These are phyloP conservation scores for Hevea brasiliensis DNA, from an alignment of 345 rosid genomes.

Conservation along the genomic window DNA sequence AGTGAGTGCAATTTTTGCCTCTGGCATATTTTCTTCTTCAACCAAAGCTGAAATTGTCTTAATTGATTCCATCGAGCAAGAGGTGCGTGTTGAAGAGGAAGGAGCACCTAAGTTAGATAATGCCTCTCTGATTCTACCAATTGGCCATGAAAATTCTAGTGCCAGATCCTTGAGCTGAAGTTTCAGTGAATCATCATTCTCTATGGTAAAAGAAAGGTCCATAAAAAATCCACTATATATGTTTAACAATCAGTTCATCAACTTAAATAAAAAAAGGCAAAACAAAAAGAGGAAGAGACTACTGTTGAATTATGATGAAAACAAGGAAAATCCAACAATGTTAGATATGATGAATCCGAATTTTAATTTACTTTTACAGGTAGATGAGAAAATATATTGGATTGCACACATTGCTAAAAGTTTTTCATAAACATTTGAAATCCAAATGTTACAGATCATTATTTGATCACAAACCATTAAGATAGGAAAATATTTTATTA, in stretches of 20 bases:
- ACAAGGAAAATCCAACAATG: background rate
- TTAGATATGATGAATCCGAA: background rate
- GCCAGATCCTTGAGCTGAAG: constrained; percentile 61
- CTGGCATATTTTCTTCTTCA: constrained; percentile 68
- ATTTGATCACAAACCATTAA: background rate
- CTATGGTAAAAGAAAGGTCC: constrained; percentile 34
- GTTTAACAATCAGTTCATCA: too few species aligned
- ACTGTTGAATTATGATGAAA: too few species aligned
- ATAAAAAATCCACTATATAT: background rate
- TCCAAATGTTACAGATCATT: background rate
- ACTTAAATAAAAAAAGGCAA: too few species aligned
- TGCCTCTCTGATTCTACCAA: constrained; percentile 55
- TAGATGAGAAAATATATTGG: background rate
- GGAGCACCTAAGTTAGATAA: constrained; percentile 46
- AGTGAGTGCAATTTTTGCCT: constrained; percentile 60
- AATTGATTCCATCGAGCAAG: constrained; percentile 53
- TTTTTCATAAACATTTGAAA: background rate
- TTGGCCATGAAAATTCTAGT: constrained; percentile 77
- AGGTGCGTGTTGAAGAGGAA: constrained; percentile 47
- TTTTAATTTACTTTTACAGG: background rate
- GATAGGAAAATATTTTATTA: background rate
- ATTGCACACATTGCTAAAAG: background rate
- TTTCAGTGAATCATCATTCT: constrained; percentile 50
- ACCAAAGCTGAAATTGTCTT: constrained; percentile 55
- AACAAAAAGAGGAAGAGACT: too few species aligned